Base-by-base conservation (phyloP, 2,329 filamentous ascomycete species). In the Trichophyton rubrum region DNA sequence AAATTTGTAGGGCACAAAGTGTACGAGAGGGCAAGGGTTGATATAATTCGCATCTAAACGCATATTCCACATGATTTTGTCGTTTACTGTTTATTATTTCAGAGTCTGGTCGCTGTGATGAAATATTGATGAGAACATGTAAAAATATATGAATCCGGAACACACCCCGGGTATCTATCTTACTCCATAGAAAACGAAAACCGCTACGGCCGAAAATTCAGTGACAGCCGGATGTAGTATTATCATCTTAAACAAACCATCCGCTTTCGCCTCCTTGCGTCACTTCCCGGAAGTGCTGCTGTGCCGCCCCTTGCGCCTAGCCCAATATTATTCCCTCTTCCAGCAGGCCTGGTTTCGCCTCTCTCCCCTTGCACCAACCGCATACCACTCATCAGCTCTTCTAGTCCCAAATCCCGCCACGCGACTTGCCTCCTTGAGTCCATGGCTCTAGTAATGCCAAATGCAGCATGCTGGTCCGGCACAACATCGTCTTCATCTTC, bases 11-110 rank as follows among this genome's bases (percentile, higher is more conserved):
- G 81, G 41, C 90, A 96, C 73, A 84, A 84, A 67, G 76, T 97
- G 24, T 96, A 87, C 73, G 85, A 92, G 63, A 80, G 93, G 62
- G 86, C 89, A 33, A 83, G 92, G 64, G 89, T 96, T 22, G 92
- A 99, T 73, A 87, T 99, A 69, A 82, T 87, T 41, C 86, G 83
- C 76, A 93, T 96, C 71, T 86, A 73, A 59, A n/a, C 15, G 30
- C 20, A 5, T 17, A 1, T 20, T 24, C 13, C 20, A 20, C 55
- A 40, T 22, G 47, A 7, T 53, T 9, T 11, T 27, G 22, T 24
- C 47, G 22, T 53, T 53, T 53, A 38, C 47, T n/a, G 15, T 27
- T 11, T 40, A 17, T 15, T 33, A 30, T 8, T 41, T 41, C 17
- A 24, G 55, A 35, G 17, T n/a, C n/a, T 40, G 55, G 55, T 22